A percentile compares a stretch with the other conserved stretches of the same genome.
phyloP scores from a whole-genome alignment of 257 asterid species.

The Ophiorrhiza pumila region DNA sequence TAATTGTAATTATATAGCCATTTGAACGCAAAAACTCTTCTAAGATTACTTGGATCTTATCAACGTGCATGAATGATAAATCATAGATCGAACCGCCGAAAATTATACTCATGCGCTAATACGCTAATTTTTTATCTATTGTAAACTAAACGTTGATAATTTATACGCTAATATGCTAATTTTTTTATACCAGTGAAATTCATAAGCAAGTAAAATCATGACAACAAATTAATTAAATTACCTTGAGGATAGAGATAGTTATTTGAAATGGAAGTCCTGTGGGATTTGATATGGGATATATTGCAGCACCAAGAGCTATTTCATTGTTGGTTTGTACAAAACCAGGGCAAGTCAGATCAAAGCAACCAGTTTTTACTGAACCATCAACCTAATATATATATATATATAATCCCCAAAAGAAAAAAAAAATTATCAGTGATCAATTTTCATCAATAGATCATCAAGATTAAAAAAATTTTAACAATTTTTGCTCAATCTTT shows the following conservation, averaged over 20 bases:
- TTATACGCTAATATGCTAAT: too few relatives aligned
- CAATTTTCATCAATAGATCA: slow-evolving; percentile 44
- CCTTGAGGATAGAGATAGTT: slow-evolving; percentile 47
- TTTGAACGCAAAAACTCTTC: too few relatives aligned
- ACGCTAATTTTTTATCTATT: too few relatives aligned
- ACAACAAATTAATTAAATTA: slow-evolving; percentile 1
- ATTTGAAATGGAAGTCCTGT: slow-evolving; percentile 49
- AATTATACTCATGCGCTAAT: too few relatives aligned
- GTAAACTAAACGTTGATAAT: not conserved
- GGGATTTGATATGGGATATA: slow-evolving; percentile 54
- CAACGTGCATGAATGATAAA: too few relatives aligned
- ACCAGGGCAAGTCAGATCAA: slow-evolving; percentile 67
- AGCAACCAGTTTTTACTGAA: slow-evolving; percentile 56
- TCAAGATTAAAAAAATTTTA: too few relatives aligned
- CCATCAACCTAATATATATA: slow-evolving; percentile 63
- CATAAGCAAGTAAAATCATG: not conserved
- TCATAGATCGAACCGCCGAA: not conserved
- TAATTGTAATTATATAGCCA: too few relatives aligned
- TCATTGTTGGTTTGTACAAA: slow-evolving; percentile 58
- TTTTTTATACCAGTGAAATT: too few relatives aligned
- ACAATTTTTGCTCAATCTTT: too few relatives aligned
- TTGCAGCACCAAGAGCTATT: slow-evolving; percentile 67
- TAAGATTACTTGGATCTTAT: too few relatives aligned
- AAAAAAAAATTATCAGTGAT: too few relatives aligned
- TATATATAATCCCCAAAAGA: too few relatives aligned